phyloP scores from a whole-genome alignment of 352 stramenopile genomes.

The Globisporangium viniferum region DNA sequence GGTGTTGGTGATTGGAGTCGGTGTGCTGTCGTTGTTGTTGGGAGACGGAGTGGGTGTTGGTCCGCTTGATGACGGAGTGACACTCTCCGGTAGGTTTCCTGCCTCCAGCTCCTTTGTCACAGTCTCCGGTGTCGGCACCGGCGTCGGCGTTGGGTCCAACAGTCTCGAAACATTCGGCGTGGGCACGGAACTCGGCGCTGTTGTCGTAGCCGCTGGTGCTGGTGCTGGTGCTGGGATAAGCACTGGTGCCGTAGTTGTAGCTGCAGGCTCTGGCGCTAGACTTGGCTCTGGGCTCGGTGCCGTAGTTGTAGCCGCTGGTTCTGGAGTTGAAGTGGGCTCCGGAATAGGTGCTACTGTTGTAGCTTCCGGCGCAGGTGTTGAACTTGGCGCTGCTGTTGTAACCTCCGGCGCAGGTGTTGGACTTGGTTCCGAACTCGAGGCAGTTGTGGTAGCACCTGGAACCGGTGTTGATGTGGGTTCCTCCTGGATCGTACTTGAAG shows the following conservation, averaged over 20 bases:
- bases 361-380: neutral
- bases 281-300: neutral
- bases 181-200: neutral
- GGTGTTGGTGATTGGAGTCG: neutral
- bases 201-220: neutral
- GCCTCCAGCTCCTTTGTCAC: neutral
- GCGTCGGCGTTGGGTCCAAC: neutral
- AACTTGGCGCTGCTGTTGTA: neutral
- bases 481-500: too few species aligned
- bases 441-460: too few species aligned
- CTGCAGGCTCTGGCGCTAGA: too few species aligned
- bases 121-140: neutral
- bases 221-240: too few species aligned
- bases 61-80: neutral
- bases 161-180: neutral
- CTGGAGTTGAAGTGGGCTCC: conserved; percentile 4
- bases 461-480: too few species aligned
- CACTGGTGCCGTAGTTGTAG: too few species aligned
- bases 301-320: neutral
- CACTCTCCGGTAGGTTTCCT: neutral
- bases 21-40: neutral
- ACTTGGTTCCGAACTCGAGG: neutral
- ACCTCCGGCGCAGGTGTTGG: neutral
- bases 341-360: neutral
- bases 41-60: neutral